Evolutionary conservation across 1,284 basidiomycete genomes (phyloP).

Genomic region (Cryptococcus sp.): DNA sequence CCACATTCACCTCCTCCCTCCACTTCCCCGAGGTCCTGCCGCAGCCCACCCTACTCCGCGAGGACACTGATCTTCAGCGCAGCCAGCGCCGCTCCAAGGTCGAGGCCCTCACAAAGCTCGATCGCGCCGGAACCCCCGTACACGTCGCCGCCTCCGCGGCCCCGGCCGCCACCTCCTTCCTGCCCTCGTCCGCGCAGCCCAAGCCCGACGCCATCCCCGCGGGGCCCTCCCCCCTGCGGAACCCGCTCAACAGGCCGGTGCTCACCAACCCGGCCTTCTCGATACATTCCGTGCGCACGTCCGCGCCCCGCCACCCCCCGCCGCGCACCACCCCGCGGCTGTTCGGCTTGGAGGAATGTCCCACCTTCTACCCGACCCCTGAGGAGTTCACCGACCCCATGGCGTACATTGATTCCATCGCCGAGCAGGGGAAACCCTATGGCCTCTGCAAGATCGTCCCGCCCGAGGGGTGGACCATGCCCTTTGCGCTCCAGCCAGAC

Average conservation of each 20-base stretch:
- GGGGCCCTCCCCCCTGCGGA: slow-evolving; percentile 25
- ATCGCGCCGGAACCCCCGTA: slow-evolving; percentile 33
- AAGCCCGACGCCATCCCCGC: neutral
- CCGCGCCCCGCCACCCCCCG: slow-evolving; percentile 32
- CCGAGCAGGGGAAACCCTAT: slow-evolving; percentile 67
- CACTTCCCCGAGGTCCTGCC: slow-evolving; percentile 34
- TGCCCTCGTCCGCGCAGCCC: slow-evolving; percentile 25
- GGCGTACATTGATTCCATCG: slow-evolving; percentile 84
- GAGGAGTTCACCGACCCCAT: slow-evolving; percentile 97
- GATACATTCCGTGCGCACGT: slow-evolving; percentile 30
- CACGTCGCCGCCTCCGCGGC: slow-evolving; percentile 14
- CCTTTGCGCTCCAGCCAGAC: slow-evolving; percentile 93
- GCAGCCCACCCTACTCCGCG: slow-evolving; percentile 6
- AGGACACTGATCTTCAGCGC: slow-evolving; percentile 20
- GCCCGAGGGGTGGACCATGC: slow-evolving; percentile 90
- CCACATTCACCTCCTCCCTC: slow-evolving; percentile 38
- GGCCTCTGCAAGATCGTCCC: slow-evolving; percentile 98
- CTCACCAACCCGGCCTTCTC: slow-evolving; percentile 39
- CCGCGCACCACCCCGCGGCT: slow-evolving; percentile 53
- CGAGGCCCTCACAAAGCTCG: slow-evolving; percentile 40
- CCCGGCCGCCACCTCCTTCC: slow-evolving; percentile 38
- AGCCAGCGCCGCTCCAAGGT: slow-evolving; percentile 42
- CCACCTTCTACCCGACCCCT: slow-evolving; percentile 77
- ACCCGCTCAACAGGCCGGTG: slow-evolving; percentile 33
- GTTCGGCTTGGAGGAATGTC: slow-evolving; percentile 87